These are phyloP conservation scores for Laetiporus sulphureus DNA, from an alignment of 1,284 basidiomycete genomes.

Conservation along the genomic window DNA sequence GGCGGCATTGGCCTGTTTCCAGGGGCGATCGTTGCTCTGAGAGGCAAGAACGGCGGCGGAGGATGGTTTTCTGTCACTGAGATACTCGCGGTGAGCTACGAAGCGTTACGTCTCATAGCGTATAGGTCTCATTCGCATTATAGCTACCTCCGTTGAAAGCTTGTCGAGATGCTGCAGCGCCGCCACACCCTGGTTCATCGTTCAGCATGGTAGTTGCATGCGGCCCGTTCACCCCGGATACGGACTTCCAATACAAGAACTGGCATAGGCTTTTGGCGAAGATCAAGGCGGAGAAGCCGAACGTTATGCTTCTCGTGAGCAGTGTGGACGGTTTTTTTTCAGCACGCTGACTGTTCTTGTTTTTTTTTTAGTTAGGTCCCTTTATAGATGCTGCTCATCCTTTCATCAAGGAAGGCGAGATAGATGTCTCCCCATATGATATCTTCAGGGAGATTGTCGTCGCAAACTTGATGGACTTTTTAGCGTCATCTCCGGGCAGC, in stretches of 20 bases:
- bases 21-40: slow-evolving; percentile 84
- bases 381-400: slow-evolving; percentile 81
- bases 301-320: slow-evolving; percentile 75
- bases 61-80: slow-evolving; percentile 83
- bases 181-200: slow-evolving; percentile 30
- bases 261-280: slow-evolving; percentile 56
- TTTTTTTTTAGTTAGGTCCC: slow-evolving; percentile 68
- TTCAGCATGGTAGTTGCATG: slow-evolving; percentile 67
- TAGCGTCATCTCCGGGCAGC: slow-evolving; percentile 60
- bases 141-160: slow-evolving; percentile 46
- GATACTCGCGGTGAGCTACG: slow-evolving; percentile 58
- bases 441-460: slow-evolving; percentile 71
- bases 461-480: slow-evolving; percentile 50
- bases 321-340: neutral
- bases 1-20: slow-evolving; percentile 82
- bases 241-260: slow-evolving; percentile 71
- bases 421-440: slow-evolving; percentile 56
- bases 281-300: slow-evolving; percentile 58
- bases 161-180: too few species aligned
- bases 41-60: slow-evolving; percentile 88
- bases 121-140: slow-evolving; percentile 3
- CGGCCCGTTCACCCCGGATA: slow-evolving; percentile 79
- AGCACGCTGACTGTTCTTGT: neutral
- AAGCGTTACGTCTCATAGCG: slow-evolving; percentile 17
- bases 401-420: slow-evolving; percentile 63